phyloP scores from a whole-genome alignment of 2,329 filamentous ascomycete genomes.

The Helotiales sp. region DNA sequence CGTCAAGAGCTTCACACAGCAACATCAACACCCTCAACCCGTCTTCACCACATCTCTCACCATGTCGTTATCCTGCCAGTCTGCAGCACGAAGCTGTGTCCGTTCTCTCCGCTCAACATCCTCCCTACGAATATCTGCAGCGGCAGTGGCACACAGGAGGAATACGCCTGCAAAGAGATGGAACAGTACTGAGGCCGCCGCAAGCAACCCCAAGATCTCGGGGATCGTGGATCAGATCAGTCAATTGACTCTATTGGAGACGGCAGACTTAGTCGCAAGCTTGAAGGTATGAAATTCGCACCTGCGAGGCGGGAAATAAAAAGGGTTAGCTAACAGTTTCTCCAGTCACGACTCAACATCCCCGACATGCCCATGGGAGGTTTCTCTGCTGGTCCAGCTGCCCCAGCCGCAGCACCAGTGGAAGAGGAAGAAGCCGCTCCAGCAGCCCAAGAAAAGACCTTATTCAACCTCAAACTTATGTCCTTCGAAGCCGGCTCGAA shows the following conservation, averaged over 20 bases:
- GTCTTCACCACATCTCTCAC: conserved; percentile 33
- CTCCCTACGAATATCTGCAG: conserved; percentile 47
- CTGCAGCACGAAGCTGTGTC: conserved; percentile 64
- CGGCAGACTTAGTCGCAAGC: conserved; percentile 89
- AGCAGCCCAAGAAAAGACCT: conserved; percentile 89
- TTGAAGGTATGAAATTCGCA: conserved; percentile 70
- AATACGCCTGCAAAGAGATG: conserved; percentile 67
- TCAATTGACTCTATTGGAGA: conserved; percentile 96
- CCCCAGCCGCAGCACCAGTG: conserved; percentile 59
- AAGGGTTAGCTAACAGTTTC: conserved; percentile 20
- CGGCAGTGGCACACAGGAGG: conserved; percentile 47
- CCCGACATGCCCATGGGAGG: conserved; percentile 95
- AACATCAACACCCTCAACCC: neutral
- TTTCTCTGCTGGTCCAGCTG: conserved; percentile 70
- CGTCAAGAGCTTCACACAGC: conserved; percentile 10
- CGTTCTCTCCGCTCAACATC: conserved; percentile 56
- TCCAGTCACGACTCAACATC: conserved; percentile 89
- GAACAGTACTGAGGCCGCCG: conserved; percentile 77
- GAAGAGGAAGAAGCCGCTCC: conserved; percentile 88
- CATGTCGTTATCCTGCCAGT: conserved; percentile 65
- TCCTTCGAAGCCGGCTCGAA: conserved; percentile 86
- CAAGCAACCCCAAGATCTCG: conserved; percentile 84
- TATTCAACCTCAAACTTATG: conserved; percentile 94
- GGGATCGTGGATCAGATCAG: conserved; percentile 98
- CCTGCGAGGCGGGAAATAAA: neutral